Percentiles rank a stretch among this genome's conserved stretches.
phyloP scores from a whole-genome alignment of 2,329 filamentous ascomycete genomes.

The Sarocladium oryzae region DNA sequence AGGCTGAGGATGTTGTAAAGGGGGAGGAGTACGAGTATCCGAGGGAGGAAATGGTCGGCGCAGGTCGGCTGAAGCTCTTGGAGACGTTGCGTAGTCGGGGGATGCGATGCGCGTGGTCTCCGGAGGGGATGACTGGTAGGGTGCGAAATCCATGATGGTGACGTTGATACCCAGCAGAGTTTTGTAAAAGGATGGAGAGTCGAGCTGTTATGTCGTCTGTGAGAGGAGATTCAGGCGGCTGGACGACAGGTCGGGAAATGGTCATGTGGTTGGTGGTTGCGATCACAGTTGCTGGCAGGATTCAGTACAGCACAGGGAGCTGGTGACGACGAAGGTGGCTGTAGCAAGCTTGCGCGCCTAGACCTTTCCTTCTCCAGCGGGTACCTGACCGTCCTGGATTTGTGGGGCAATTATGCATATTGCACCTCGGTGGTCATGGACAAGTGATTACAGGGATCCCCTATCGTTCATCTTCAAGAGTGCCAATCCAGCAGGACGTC shows the following conservation, averaged over 20 bases:
- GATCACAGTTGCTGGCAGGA: neutral
- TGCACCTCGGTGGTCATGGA: neutral
- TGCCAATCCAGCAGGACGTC: too few species aligned
- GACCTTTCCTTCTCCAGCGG: neutral
- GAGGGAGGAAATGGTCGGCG: conserved; percentile 48
- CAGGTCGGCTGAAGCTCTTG: conserved; percentile 49
- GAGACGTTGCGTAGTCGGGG: conserved; percentile 47
- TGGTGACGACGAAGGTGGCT: neutral
- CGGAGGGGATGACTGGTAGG: conserved; percentile 89
- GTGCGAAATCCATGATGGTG: conserved; percentile 81
- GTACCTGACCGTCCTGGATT: neutral
- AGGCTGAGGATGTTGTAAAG: conserved; percentile 45
- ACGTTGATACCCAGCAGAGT: neutral
- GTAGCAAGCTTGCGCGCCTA: neutral
- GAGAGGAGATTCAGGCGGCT: neutral
- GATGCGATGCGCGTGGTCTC: conserved; percentile 78
- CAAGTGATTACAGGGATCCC: neutral
- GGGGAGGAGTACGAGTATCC: conserved; percentile 33
- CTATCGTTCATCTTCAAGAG: too few species aligned
- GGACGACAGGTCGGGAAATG: neutral
- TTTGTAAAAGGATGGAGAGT: neutral
- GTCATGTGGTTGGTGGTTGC: neutral
- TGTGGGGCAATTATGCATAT: conserved; percentile 4
- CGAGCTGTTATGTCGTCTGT: neutral
- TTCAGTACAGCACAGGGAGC: too few species aligned